Evolutionary conservation across 1,139 yeast genomes (phyloP).

Genomic region (Yamadazyma dushanensis): DNA sequence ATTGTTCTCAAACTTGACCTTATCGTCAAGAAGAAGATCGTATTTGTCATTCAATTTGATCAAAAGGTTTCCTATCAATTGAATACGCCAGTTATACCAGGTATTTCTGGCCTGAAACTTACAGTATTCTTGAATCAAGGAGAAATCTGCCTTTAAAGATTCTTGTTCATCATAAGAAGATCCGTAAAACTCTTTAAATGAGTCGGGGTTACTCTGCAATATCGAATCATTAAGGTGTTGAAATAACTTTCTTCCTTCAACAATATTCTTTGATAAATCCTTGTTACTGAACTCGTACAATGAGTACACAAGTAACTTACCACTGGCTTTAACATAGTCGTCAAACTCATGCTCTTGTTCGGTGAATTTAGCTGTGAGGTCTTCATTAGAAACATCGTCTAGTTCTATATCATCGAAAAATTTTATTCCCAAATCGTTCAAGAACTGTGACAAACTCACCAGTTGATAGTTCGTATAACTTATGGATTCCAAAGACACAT

Average conservation of each 20-base stretch:
- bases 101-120: slow-evolving; percentile 51
- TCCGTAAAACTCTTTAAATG: slow-evolving; percentile 48
- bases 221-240: slow-evolving; percentile 45
- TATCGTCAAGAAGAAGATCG: slow-evolving; percentile 27
- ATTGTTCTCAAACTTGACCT: slow-evolving; percentile 21
- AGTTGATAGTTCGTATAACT: slow-evolving; percentile 22
- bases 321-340: slow-evolving; percentile 35
- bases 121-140: slow-evolving; percentile 48
- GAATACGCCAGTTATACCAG: slow-evolving; percentile 63
- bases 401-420: slow-evolving; percentile 54
- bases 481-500: slow-evolving; percentile 16
- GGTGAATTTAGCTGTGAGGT: slow-evolving; percentile 2
- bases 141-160: slow-evolving; percentile 42
- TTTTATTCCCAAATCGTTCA: slow-evolving; percentile 48
- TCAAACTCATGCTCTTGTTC: slow-evolving; percentile 16
- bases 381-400: slow-evolving; percentile 26
- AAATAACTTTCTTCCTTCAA: slow-evolving; percentile 47
- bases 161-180: slow-evolving; percentile 37
- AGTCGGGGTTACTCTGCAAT: slow-evolving; percentile 45
- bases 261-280: slow-evolving; percentile 51
- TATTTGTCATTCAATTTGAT: slow-evolving; percentile 34
- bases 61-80: slow-evolving; percentile 38
- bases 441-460: slow-evolving; percentile 42
- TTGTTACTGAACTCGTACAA: slow-evolving; percentile 53
- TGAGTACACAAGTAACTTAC: slow-evolving; percentile 41